These are phyloP conservation scores for Metarhizium robertsii DNA, from an alignment of 2,329 filamentous ascomycete species.

Conservation along the genomic window DNA sequence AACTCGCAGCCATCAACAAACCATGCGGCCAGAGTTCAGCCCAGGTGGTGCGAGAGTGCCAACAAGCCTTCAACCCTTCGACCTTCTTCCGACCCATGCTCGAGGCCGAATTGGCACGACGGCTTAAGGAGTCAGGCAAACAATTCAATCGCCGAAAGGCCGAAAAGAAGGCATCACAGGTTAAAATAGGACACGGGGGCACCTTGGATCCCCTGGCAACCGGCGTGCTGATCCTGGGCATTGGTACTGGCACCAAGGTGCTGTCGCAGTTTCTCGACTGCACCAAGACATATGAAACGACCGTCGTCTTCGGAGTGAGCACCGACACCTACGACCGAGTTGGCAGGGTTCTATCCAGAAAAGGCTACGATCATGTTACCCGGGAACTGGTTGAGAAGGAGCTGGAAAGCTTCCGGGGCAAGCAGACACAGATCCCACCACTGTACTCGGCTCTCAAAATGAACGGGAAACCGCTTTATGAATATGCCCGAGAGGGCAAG, in stretches of 20 bases:
- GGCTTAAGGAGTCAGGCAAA: conserved; percentile 45
- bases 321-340: conserved; percentile 88
- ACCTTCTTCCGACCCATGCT: conserved; percentile 71
- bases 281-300: conserved; percentile 87
- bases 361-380: conserved; percentile 73
- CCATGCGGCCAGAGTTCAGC: conserved; percentile 77
- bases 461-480: conserved; percentile 88
- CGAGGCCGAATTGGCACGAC: conserved; percentile 47
- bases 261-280: conserved; percentile 73
- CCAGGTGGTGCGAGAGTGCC: conserved; percentile 81
- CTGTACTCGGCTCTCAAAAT: conserved; percentile 90
- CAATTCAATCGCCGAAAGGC: conserved; percentile 50
- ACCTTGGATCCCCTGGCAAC: conserved; percentile 92
- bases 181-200: conserved; percentile 94
- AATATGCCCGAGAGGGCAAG: conserved; percentile 87
- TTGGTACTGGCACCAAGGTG: conserved; percentile 80
- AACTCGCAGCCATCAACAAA: conserved; percentile 73
- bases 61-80: conserved; percentile 76
- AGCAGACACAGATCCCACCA: conserved; percentile 81
- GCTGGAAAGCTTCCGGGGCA: conserved; percentile 65
- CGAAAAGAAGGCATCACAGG: conserved; percentile 52
- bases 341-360: conserved; percentile 71
- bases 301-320: conserved; percentile 81
- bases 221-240: conserved; percentile 80
- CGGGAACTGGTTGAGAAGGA: conserved; percentile 68